Percentiles rank a stretch among this genome's conserved stretches.
These are phyloP conservation scores for Citrullus colocynthis DNA, from an alignment of 306 rosid genomes.

Conservation along the genomic window DNA sequence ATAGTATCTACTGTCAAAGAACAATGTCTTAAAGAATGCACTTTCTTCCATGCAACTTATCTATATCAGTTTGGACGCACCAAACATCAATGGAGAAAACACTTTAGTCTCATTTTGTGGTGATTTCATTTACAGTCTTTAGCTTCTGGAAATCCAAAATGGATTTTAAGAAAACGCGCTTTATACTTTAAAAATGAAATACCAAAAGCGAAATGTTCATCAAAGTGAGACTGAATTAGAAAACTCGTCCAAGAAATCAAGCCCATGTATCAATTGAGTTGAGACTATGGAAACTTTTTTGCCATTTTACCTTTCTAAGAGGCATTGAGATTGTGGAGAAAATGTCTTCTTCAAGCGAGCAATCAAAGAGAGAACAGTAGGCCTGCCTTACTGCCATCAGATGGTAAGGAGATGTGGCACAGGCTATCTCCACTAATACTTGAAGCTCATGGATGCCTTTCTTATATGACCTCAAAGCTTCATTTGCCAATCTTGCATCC, in stretches of 20 bases:
- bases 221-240: background rate
- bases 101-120: background rate
- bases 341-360: conserved; percentile 86
- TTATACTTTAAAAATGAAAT: too few relatives aligned
- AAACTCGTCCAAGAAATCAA: background rate
- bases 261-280: background rate
- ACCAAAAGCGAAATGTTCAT: background rate
- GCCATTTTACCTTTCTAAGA: conserved; percentile 49
- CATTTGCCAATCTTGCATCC: conserved; percentile 58
- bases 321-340: conserved; percentile 36
- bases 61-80: background rate
- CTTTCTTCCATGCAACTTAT: background rate
- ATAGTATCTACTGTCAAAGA: background rate
- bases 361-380: conserved; percentile 52
- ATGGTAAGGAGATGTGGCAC: conserved; percentile 82
- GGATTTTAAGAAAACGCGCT: too few relatives aligned
- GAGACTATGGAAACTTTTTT: background rate
- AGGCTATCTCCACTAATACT: conserved; percentile 71
- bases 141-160: background rate
- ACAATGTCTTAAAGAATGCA: background rate
- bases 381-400: conserved; percentile 68
- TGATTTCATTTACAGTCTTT: background rate
- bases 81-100: background rate
- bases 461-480: conserved; percentile 33
- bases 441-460: conserved; percentile 35